Percentiles rank a stretch among this genome's conserved stretches.
phyloP scores from a whole-genome alignment of 306 rosid species.

The Potentilla sterilis region DNA sequence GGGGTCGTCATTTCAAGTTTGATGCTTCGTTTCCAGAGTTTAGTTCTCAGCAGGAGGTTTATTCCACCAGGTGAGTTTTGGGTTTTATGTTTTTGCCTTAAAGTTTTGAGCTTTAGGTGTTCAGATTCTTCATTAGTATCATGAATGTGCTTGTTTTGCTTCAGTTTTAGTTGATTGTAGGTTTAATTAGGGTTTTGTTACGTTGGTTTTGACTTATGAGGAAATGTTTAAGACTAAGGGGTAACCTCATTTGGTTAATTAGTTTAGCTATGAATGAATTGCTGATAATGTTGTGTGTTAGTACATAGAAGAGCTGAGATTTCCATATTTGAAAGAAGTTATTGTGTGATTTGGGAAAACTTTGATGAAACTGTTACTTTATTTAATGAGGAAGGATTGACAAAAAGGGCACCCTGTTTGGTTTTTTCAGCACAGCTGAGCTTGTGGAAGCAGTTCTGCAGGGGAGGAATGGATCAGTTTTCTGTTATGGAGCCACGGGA shows the following conservation, averaged over 20 bases:
- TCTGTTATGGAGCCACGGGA: conserved; percentile 98
- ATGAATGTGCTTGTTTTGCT: too few species aligned
- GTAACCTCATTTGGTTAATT: too few species aligned
- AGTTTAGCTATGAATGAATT: too few species aligned
- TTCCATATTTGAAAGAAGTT: too few species aligned
- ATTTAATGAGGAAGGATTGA: not conserved
- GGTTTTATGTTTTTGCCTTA: not conserved
- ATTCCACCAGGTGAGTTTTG: conserved; percentile 80
- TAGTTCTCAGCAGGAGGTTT: conserved; percentile 73
- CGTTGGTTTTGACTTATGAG: too few species aligned
- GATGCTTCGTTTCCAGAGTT: conserved; percentile 79
- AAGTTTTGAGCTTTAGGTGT: not conserved
- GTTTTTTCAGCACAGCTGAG: conserved; percentile 67
- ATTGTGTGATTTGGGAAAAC: not conserved
- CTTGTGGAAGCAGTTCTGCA: conserved; percentile 92
- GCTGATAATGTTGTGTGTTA: too few species aligned
- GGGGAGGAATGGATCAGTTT: conserved; percentile 95
- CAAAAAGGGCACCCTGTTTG: conserved; percentile 3
- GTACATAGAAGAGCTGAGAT: too few species aligned
- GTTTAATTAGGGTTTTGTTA: too few species aligned
- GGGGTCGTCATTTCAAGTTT: conserved; percentile 73
- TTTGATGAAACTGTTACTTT: not conserved
- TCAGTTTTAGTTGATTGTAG: too few species aligned
- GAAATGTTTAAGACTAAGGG: too few species aligned
- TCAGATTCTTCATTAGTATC: too few species aligned